Conservation (phyloP, 2,329 filamentous ascomycete genomes). For the Davidsoniella virescens region DNA sequence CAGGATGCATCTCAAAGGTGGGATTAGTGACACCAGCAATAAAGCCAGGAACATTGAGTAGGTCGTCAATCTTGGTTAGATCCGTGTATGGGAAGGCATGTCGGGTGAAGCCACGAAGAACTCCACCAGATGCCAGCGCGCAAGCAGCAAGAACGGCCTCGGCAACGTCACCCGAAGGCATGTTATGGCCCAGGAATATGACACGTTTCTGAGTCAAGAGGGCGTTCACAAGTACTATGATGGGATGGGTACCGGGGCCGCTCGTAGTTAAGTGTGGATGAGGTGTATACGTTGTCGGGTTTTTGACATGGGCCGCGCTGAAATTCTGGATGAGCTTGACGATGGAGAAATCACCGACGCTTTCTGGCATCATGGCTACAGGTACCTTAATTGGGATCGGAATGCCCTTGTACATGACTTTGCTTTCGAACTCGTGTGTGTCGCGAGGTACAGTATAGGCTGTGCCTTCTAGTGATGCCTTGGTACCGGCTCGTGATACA, state of each 20-base stretch:
- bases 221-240: constrained; percentile 87
- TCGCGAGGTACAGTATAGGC: constrained; percentile 71
- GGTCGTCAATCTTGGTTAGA: constrained; percentile 90
- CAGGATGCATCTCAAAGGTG: constrained; percentile 81
- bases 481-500: constrained; percentile 40
- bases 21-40: constrained; percentile 97
- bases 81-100: constrained; percentile 98
- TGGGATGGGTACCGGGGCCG: constrained; percentile 76
- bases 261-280: constrained; percentile 91
- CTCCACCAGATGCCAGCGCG: constrained; percentile 76
- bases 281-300: constrained; percentile 66
- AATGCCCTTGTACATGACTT: constrained; percentile 88
- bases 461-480: constrained; percentile 44
- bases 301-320: constrained; percentile 63
- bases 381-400: constrained; percentile 95
- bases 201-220: constrained; percentile 91
- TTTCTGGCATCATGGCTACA: constrained; percentile 83
- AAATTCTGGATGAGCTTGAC: constrained; percentile 96
- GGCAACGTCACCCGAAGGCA: constrained; percentile 87
- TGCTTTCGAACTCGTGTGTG: constrained; percentile 94
- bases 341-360: constrained; percentile 90
- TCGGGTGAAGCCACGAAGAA: constrained; percentile 85
- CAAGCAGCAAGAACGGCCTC: constrained; percentile 98
- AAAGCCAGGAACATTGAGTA: constrained; percentile 90
- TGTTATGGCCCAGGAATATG: constrained; percentile 88